Conservation (phyloP, 495 filamentous ascomycete species). For the Penicillium egyptiacum region DNA sequence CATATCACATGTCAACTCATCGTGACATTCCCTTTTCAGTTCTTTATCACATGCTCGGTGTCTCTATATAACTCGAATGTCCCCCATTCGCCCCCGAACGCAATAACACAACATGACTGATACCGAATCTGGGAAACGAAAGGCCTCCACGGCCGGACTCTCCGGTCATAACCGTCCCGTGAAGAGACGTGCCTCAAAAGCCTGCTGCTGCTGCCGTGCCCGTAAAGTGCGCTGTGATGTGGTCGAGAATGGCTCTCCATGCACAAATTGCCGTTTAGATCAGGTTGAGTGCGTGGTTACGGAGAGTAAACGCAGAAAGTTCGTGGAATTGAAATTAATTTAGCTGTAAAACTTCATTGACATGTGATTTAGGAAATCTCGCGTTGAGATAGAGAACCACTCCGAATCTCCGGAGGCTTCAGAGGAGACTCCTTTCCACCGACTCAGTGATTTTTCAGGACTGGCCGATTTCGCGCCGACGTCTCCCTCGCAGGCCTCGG, state of each 20-base stretch:
- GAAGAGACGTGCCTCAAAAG: slow-evolving; percentile 82
- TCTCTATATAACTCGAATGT: slow-evolving; percentile 20
- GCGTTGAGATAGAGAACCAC: slow-evolving; percentile 40
- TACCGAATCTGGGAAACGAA: slow-evolving; percentile 43
- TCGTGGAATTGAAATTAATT: slow-evolving; percentile 20
- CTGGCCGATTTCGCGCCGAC: slow-evolving; percentile 35
- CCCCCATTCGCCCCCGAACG: slow-evolving; percentile 2
- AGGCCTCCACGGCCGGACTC: slow-evolving; percentile 43
- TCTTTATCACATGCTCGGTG: slow-evolving; percentile 2
- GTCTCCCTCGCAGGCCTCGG: slow-evolving; percentile 44
- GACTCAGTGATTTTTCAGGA: slow-evolving; percentile 32
- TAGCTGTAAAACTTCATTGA: slow-evolving; percentile 17
- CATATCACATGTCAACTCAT: slow-evolving; percentile 3
- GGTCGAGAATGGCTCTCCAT: slow-evolving; percentile 80
- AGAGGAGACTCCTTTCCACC: slow-evolving; percentile 38
- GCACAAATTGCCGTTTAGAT: slow-evolving; percentile 86
- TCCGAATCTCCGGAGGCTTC: slow-evolving; percentile 42
- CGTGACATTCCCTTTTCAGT: slow-evolving; percentile 1
- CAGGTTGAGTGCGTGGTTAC: slow-evolving; percentile 86
- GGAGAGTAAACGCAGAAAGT: slow-evolving; percentile 86
- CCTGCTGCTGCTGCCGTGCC: slow-evolving; percentile 81
- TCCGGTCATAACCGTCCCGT: slow-evolving; percentile 53
- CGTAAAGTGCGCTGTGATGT: slow-evolving; percentile 96
- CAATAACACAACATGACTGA: slow-evolving; percentile 35
- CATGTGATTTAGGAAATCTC: slow-evolving; percentile 41